Conservation (phyloP, 768 basidiomycete genomes). For the Dendrothele bispora region DNA sequence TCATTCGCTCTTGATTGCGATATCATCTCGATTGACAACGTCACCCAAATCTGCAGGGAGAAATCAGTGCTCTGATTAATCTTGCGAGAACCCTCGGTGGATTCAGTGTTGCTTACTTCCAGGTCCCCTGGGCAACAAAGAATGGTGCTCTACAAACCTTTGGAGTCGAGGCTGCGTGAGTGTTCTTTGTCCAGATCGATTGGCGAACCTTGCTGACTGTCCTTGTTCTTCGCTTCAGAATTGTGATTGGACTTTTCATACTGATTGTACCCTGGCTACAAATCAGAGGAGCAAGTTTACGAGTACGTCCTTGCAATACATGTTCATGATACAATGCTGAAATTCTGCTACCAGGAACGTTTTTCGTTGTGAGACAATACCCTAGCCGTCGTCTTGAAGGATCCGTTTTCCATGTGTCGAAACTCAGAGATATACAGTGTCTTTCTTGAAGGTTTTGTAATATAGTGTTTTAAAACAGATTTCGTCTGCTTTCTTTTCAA, state of each 20-base stretch:
- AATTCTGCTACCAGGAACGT: no score
- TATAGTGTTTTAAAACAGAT: no score
- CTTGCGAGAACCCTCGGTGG: slow-evolving; percentile 54
- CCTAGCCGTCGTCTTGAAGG: no score
- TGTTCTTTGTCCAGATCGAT: slow-evolving; percentile 19
- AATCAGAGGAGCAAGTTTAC: slow-evolving; percentile 28
- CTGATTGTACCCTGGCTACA: slow-evolving; percentile 36
- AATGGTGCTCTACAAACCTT: slow-evolving; percentile 62
- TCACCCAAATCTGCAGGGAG: slow-evolving; percentile 51
- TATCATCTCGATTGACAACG: neutral
- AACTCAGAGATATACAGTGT: no score
- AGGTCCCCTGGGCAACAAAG: slow-evolving; percentile 62
- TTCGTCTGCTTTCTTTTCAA: no score
- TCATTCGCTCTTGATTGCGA: neutral
- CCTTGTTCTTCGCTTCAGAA: slow-evolving; percentile 15
- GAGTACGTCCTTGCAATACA: slow-evolving; percentile 23
- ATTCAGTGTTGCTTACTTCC: slow-evolving; percentile 66
- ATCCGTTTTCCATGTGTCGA: no score
- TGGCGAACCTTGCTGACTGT: no score
- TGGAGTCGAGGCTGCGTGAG: slow-evolving; percentile 62
- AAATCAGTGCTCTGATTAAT: slow-evolving; percentile 63
- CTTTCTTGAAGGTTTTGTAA: no score
- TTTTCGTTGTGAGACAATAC: no score
- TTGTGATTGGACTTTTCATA: slow-evolving; percentile 33
- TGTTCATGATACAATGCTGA: neutral